phyloP scores from a whole-genome alignment of 163 green algal genomes.

The Coccomyxa subellipsoidea region DNA sequence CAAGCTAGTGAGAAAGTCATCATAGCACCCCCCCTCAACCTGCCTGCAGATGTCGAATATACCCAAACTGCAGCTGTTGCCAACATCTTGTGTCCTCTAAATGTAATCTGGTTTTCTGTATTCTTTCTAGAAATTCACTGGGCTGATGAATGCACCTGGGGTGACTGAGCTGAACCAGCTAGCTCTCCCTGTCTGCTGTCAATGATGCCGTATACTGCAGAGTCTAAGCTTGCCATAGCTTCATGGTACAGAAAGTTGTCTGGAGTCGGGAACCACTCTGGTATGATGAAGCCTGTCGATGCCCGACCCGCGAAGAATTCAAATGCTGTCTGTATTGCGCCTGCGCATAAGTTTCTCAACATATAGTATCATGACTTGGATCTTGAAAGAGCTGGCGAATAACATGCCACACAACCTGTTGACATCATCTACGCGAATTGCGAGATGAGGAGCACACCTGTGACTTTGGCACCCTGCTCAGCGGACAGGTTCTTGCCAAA shows the following conservation, averaged over 20 bases:
- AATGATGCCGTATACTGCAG: conserved; percentile 71
- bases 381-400: too few species aligned
- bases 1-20: background rate
- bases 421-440: background rate
- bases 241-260: conserved; percentile 63
- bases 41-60: background rate
- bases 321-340: conserved; percentile 59
- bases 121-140: too few species aligned
- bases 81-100: too few species aligned
- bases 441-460: background rate
- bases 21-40: background rate
- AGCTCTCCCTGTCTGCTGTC: conserved; percentile 16
- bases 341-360: too few species aligned
- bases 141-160: background rate
- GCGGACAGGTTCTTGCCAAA: conserved; percentile 52
- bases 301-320: conserved; percentile 60
- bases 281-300: conserved; percentile 53
- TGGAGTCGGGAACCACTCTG: conserved; percentile 70
- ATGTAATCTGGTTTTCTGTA: too few species aligned
- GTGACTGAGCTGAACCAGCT: background rate
- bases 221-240: conserved; percentile 64
- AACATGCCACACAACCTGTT: too few species aligned
- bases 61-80: too few species aligned
- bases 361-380: too few species aligned
- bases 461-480: conserved; percentile 9